These are phyloP conservation scores for Musa acuminata DNA, from an alignment of 176 grass and related monocot species.

Conservation along the genomic window DNA sequence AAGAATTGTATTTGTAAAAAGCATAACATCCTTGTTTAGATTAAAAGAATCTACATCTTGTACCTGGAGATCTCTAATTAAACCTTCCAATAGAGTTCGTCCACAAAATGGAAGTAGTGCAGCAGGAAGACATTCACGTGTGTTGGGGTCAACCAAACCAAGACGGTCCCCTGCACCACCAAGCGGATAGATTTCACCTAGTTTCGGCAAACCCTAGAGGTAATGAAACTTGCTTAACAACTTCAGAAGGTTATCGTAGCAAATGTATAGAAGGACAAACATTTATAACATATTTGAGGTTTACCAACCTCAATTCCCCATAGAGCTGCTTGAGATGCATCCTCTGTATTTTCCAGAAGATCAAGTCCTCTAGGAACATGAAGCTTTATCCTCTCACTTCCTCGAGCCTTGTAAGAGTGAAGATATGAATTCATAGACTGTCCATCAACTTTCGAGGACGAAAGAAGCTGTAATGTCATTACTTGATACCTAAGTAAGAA, in stretches of 20 bases:
- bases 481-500: slow-evolving; percentile 62
- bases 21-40: background rate
- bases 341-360: slow-evolving; percentile 64
- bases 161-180: slow-evolving; percentile 95
- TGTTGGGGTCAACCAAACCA: slow-evolving; percentile 62
- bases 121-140: slow-evolving; percentile 87
- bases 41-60: background rate
- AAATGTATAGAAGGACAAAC: background rate
- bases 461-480: slow-evolving; percentile 62
- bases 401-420: slow-evolving; percentile 19
- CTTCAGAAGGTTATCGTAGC: background rate
- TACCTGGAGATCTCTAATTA: slow-evolving; percentile 96
- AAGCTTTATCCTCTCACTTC: slow-evolving; percentile 52
- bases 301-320: slow-evolving; percentile 86
- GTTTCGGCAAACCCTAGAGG: slow-evolving; percentile 93
- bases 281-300: background rate
- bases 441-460: slow-evolving; percentile 28
- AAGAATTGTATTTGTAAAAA: too few relatives aligned
- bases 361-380: slow-evolving; percentile 81
- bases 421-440: background rate
- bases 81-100: slow-evolving; percentile 67
- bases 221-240: slow-evolving; percentile 30
- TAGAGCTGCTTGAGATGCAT: slow-evolving; percentile 80
- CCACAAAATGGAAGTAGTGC: slow-evolving; percentile 92
- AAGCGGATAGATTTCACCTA: slow-evolving; percentile 97